A percentile compares a stretch with the other conserved stretches of the same genome.
Evolutionary conservation across 2,329 filamentous ascomycete species (phyloP).

Genomic region (Ustulina deusta): DNA sequence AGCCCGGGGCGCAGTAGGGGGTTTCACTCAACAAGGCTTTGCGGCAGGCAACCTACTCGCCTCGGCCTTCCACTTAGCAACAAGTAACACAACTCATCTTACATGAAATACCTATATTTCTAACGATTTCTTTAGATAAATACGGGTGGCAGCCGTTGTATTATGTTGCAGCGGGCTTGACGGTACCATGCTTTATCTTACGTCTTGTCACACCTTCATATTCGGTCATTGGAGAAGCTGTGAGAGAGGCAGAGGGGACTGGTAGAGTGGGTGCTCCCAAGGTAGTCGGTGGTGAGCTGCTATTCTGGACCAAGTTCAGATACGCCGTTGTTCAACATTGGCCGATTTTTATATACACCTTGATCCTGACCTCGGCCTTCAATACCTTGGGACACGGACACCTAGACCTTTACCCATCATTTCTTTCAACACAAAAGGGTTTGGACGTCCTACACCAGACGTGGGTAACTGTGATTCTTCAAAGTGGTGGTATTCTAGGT

Average conservation of each 20-base stretch:
- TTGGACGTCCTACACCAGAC: not conserved
- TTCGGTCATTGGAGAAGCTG: not conserved
- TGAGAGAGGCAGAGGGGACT: not conserved
- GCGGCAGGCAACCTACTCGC: not conserved
- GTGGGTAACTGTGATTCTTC: not conserved
- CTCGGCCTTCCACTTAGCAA: not conserved
- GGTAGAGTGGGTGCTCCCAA: not conserved
- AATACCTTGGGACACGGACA: slow-evolving; percentile 1
- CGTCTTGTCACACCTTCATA: not conserved
- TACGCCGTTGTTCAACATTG: not conserved
- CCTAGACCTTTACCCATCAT: not conserved
- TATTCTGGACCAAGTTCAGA: not conserved
- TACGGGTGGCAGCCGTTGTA: not conserved
- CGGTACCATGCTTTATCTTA: not conserved
- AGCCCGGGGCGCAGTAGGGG: not conserved
- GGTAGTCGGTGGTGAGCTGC: not conserved
- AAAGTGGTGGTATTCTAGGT: not conserved
- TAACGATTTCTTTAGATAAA: not conserved
- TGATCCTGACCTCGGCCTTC: not conserved
- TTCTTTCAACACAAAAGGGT: not conserved
- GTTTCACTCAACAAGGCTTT: slow-evolving; percentile 1
- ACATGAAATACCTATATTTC: not conserved
- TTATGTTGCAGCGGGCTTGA: slow-evolving; percentile 1
- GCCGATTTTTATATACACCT: slow-evolving; percentile 1
- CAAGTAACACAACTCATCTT: not conserved